A percentile compares a stretch with the other conserved stretches of the same genome.
phyloP scores from a whole-genome alignment of 1,139 yeast species.

The Waltiozyma sp. region DNA sequence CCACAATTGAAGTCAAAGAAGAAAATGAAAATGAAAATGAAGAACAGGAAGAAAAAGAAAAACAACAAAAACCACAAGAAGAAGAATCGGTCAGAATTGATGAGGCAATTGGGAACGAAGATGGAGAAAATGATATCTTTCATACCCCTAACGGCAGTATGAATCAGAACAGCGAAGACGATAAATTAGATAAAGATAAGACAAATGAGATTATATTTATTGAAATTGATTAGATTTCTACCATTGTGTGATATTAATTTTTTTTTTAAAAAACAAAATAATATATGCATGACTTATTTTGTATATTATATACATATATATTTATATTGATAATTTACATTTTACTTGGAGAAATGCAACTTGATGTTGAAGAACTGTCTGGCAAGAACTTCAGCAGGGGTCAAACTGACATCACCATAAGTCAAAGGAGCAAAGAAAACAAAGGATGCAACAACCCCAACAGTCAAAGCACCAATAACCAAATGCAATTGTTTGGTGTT shows the following conservation, averaged over 20 bases:
- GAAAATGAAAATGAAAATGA: no score
- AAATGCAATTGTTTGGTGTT: slow-evolving; percentile 26
- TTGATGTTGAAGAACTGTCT: slow-evolving; percentile 80
- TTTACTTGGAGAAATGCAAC: slow-evolving; percentile 72
- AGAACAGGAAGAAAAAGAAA: no score
- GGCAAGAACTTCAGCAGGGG: slow-evolving; percentile 50
- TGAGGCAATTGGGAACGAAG: no score
- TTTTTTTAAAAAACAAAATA: no score
- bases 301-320: background rate
- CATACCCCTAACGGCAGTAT: slow-evolving; percentile 8
- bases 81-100: no score
- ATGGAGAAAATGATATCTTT: background rate
- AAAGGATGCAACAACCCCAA: slow-evolving; percentile 52
- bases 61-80: no score
- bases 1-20: no score
- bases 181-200: background rate
- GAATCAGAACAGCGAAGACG: background rate
- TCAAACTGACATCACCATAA: slow-evolving; percentile 64
- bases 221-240: background rate
- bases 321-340: background rate
- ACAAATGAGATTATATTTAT: background rate
- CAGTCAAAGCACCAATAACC: slow-evolving; percentile 25
- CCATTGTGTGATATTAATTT: no score
- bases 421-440: slow-evolving; percentile 73
- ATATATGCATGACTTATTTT: background rate